Conservation (phyloP, 2,329 filamentous ascomycete genomes). For the Botrytis pseudocinerea region DNA sequence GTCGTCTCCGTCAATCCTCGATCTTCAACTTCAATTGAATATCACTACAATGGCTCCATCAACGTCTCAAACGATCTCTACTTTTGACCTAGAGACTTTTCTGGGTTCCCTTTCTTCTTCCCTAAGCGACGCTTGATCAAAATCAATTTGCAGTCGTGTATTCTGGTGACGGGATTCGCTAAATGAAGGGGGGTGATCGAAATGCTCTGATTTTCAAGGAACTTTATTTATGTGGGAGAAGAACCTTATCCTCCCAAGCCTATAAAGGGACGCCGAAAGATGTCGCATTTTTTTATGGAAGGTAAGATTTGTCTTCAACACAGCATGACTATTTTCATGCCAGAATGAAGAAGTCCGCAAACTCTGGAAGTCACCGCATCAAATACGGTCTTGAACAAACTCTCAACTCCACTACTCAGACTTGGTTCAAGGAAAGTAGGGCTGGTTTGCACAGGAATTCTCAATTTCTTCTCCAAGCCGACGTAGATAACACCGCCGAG, state of each 20-base stretch:
- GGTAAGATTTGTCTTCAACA: not conserved
- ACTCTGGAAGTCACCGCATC: not conserved
- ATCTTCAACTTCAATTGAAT: not conserved
- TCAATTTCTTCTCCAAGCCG: not conserved
- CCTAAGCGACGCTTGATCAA: not conserved
- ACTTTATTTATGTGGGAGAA: no score
- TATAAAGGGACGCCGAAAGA: not conserved
- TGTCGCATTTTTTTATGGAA: not conserved
- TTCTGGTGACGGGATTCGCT: not conserved
- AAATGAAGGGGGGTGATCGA: not conserved
- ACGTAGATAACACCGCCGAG: rapidly evolving
- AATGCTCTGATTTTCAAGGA: not conserved
- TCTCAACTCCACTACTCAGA: not conserved
- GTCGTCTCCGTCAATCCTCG: not conserved
- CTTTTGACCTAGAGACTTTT: not conserved
- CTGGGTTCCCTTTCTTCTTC: not conserved
- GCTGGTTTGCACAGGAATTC: not conserved
- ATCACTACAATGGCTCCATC: not conserved
- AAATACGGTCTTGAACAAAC: not conserved
- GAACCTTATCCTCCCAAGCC: no score
- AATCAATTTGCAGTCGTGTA: not conserved
- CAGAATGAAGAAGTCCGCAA: not conserved
- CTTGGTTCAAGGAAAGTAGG: not conserved
- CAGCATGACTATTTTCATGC: not conserved
- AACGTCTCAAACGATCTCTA: not conserved